phyloP scores from a whole-genome alignment of 2,329 filamentous ascomycete species.

The Cercospora nicotianae region DNA sequence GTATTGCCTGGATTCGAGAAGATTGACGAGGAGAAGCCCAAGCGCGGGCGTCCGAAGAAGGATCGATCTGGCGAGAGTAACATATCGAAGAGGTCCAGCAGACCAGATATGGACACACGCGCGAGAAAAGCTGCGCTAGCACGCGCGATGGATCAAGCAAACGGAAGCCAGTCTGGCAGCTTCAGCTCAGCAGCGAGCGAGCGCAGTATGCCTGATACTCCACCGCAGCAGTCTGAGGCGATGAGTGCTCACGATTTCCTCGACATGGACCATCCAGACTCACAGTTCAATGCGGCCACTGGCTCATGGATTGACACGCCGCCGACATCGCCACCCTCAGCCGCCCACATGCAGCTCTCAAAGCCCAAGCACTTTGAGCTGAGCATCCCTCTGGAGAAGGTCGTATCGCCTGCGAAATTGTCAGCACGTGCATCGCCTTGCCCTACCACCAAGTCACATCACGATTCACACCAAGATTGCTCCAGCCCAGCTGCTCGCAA shows the following conservation, averaged over 20 bases:
- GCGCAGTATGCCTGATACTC: conserved; percentile 37
- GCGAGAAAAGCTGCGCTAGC: conserved; percentile 58
- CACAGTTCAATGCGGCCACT: conserved; percentile 27
- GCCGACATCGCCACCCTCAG: conserved; percentile 34
- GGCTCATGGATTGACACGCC: conserved; percentile 36
- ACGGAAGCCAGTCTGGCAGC: conserved; percentile 23
- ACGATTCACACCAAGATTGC: conserved; percentile 2
- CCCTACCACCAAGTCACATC: conserved; percentile 14
- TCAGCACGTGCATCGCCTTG: conserved; percentile 29
- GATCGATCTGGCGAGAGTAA: conserved; percentile 42
- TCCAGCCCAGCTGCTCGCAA: conserved; percentile 25
- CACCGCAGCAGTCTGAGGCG: conserved; percentile 34
- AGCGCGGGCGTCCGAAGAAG: conserved; percentile 67
- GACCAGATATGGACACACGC: conserved; percentile 58
- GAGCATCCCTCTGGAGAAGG: conserved; percentile 25
- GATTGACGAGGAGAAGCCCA: conserved; percentile 62
- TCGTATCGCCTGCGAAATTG: conserved; percentile 32
- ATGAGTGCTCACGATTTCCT: conserved; percentile 36
- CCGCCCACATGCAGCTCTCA: conserved; percentile 13
- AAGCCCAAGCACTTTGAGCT: conserved; percentile 29
- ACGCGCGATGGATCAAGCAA: conserved; percentile 43
- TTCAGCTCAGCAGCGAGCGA: conserved; percentile 35
- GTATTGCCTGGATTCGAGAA: conserved; percentile 72
- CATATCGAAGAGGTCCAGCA: conserved; percentile 24
- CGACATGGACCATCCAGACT: conserved; percentile 30